These are phyloP conservation scores for Naganishia sp. DNA, from an alignment of 1,284 basidiomycete genomes.

Conservation along the genomic window DNA sequence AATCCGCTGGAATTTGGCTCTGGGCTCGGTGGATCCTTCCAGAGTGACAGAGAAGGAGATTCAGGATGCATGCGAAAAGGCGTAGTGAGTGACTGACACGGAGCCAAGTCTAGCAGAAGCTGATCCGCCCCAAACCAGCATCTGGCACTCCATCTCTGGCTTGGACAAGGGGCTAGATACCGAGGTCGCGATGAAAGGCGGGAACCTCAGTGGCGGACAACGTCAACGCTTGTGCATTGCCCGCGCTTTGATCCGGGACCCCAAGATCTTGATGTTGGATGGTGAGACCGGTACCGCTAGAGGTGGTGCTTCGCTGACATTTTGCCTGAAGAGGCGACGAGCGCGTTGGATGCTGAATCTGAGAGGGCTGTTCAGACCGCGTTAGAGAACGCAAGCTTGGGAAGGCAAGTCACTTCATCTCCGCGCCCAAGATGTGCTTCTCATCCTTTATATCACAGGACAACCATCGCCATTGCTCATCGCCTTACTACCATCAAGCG, in stretches of 20 bases:
- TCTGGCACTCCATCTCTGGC: conserved; percentile 9
- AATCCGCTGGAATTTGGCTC: conserved; percentile 43
- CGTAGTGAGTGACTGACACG: conserved; percentile 23
- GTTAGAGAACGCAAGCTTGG: conserved; percentile 40
- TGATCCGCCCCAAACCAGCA: conserved; percentile 7
- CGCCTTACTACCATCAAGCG: conserved; percentile 63
- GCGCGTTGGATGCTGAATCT: conserved; percentile 46
- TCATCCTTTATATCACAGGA: conserved; percentile 40
- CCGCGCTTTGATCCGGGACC: conserved; percentile 89
- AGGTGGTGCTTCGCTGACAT: background rate
- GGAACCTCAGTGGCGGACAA: conserved; percentile 79
- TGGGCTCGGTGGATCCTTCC: conserved; percentile 22
- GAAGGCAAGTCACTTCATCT: background rate
- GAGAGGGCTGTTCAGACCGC: conserved; percentile 54
- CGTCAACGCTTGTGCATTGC: conserved; percentile 97
- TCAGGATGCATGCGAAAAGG: background rate
- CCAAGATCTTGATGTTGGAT: conserved; percentile 84
- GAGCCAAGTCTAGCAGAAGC: background rate
- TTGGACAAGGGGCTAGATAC: conserved; percentile 16
- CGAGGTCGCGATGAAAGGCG: conserved; percentile 54
- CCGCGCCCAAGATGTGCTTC: background rate
- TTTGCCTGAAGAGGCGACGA: conserved; percentile 35
- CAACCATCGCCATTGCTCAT: conserved; percentile 80
- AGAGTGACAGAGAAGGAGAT: conserved; percentile 33
- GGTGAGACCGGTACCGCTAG: conserved; percentile 2